A percentile compares a stretch with the other conserved stretches of the same genome.
Conservation (phyloP, 2,329 filamentous ascomycete species). For the Clonostachys sp. region DNA sequence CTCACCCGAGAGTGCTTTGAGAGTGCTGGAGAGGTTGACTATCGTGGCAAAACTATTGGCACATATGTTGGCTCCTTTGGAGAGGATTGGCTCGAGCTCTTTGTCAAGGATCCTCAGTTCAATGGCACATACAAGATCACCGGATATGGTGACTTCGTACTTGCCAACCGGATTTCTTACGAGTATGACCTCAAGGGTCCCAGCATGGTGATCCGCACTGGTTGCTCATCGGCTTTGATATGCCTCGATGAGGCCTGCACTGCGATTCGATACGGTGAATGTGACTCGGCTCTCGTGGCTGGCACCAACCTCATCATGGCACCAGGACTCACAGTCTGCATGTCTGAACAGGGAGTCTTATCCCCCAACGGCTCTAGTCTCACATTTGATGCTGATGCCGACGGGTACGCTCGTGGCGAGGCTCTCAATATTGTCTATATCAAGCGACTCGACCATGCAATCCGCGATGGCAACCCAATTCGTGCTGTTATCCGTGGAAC, state of each 20-base stretch:
- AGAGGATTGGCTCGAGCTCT: slow-evolving; percentile 20
- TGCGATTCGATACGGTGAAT: not conserved
- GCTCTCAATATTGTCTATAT: slow-evolving; percentile 32
- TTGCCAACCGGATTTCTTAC: not conserved
- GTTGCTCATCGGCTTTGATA: slow-evolving; percentile 1
- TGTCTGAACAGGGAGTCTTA: slow-evolving; percentile 16
- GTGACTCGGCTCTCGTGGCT: not conserved
- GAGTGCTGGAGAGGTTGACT: slow-evolving; percentile 6
- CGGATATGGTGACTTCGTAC: not conserved
- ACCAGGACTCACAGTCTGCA: slow-evolving; percentile 2
- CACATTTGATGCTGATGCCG: slow-evolving; percentile 29
- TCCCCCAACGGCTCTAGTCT: slow-evolving; percentile 15
- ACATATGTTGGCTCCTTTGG: slow-evolving; percentile 25
- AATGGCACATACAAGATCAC: slow-evolving; percentile 9
- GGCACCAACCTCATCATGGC: slow-evolving; percentile 1
- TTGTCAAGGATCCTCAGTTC: slow-evolving; percentile 11
- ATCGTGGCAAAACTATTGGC: slow-evolving; percentile 19
- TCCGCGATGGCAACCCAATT: slow-evolving; percentile 35
- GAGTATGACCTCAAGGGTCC: not conserved
- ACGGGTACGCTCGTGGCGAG: slow-evolving; percentile 43
- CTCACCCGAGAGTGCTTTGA: slow-evolving; percentile 32
- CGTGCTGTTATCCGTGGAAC: slow-evolving; percentile 25
- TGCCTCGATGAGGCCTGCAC: slow-evolving; percentile 1
- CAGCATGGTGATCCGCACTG: slow-evolving; percentile 1
- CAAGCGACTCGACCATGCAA: slow-evolving; percentile 34